These are phyloP conservation scores for Huntiella moniliformis DNA, from an alignment of 2,329 filamentous ascomycete genomes.

Conservation along the genomic window DNA sequence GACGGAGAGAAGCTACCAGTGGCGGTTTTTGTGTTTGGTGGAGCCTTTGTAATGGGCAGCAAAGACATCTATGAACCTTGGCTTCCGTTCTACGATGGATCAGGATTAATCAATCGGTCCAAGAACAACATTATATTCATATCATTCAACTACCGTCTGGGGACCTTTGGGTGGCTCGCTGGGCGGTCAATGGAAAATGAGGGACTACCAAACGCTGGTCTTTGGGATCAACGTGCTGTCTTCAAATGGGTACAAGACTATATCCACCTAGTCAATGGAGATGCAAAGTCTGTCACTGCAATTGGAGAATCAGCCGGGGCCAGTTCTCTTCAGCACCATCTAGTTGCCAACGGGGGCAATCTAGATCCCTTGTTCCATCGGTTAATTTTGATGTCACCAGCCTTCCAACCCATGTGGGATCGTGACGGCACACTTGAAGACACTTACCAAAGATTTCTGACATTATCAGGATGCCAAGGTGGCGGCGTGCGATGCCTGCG, in stretches of 20 bases:
- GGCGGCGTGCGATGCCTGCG: constrained; percentile 17
- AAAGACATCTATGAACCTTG: constrained; percentile 20
- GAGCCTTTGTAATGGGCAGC: constrained; percentile 24
- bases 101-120: constrained; percentile 19
- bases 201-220: constrained; percentile 24
- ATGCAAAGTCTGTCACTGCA: constrained; percentile 26
- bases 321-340: constrained; percentile 29
- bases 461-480: constrained; percentile 17
- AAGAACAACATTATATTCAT: constrained; percentile 26
- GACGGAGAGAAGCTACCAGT: constrained; percentile 23
- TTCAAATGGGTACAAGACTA: constrained; percentile 31
- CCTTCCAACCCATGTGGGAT: constrained; percentile 20
- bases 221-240: constrained; percentile 25
- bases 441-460: constrained; percentile 18
- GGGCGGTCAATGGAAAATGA: constrained; percentile 25
- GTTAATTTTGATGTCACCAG: constrained; percentile 20
- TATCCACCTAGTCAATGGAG: constrained; percentile 27
- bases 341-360: constrained; percentile 25
- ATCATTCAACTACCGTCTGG: constrained; percentile 29
- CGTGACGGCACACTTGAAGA: constrained; percentile 16
- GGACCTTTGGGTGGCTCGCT: constrained; percentile 28
- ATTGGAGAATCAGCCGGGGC: constrained; percentile 34
- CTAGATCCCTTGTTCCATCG: constrained; percentile 24
- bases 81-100: constrained; percentile 22
- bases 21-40: constrained; percentile 27